A percentile compares a stretch with the other conserved stretches of the same genome.
phyloP scores from a whole-genome alignment of 108 stramenopile species.

The Cyclotella atomus region DNA sequence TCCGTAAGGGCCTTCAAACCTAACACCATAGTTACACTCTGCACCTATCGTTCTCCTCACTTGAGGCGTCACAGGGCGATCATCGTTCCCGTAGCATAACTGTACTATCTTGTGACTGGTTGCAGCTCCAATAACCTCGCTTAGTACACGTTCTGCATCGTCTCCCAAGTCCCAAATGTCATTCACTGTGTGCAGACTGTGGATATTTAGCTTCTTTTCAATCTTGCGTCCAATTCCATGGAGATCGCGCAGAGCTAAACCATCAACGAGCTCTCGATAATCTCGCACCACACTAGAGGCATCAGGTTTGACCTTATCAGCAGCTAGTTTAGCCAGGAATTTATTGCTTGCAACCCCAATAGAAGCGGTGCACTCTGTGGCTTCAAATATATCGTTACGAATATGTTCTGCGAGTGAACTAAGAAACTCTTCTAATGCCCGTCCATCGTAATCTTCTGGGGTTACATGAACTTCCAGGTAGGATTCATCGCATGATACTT shows the following conservation, averaged over 20 bases:
- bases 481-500: slow-evolving; percentile 93
- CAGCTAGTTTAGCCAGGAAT: slow-evolving; percentile 90
- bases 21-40: slow-evolving; percentile 95
- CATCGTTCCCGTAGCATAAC: slow-evolving; percentile 85
- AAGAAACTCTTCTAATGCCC: slow-evolving; percentile 26
- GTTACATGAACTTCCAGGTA: slow-evolving; percentile 74
- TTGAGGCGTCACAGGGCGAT: slow-evolving; percentile 74
- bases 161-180: slow-evolving; percentile 86
- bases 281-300: slow-evolving; percentile 74
- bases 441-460: slow-evolving; percentile 37
- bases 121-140: slow-evolving; percentile 68
- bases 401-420: slow-evolving; percentile 50
- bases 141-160: slow-evolving; percentile 56
- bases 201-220: slow-evolving; percentile 63
- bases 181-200: slow-evolving; percentile 63
- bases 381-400: slow-evolving; percentile 69
- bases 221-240: slow-evolving; percentile 88
- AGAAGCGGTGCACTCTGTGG: slow-evolving; percentile 89
- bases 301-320: slow-evolving; percentile 90
- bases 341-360: slow-evolving; percentile 85
- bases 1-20: slow-evolving; percentile 87
- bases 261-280: slow-evolving; percentile 60
- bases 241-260: slow-evolving; percentile 77
- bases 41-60: slow-evolving; percentile 91
- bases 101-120: slow-evolving; percentile 74